phyloP scores from a whole-genome alignment of 2,329 filamentous ascomycete genomes.

The Cladophialophora immunda region DNA sequence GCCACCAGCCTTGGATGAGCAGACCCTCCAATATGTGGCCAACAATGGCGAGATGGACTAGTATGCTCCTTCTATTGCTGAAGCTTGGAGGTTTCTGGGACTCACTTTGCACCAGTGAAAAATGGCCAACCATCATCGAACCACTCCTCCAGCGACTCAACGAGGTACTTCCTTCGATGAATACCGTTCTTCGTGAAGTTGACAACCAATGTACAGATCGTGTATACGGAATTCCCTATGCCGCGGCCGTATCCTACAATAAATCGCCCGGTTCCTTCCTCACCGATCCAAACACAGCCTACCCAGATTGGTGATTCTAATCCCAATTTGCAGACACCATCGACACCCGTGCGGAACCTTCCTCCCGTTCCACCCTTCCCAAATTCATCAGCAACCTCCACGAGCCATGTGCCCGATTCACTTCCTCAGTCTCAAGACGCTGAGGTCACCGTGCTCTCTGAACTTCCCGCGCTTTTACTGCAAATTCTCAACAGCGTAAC shows the following conservation, averaged over 20 bases:
- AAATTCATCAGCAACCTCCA: conserved; percentile 48
- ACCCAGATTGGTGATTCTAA: conserved; percentile 45
- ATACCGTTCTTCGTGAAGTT: conserved; percentile 1
- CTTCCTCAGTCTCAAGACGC: conserved; percentile 53
- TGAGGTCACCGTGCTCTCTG: conserved; percentile 49
- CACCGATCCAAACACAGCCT: conserved; percentile 30
- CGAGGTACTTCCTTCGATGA: conserved; percentile 54
- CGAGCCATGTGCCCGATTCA: conserved; percentile 54
- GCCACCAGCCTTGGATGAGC: conserved; percentile 53
- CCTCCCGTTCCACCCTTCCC: conserved; percentile 51
- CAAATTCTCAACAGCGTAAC: conserved; percentile 69
- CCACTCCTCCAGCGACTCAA: conserved; percentile 74
- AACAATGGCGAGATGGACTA: conserved; percentile 67
- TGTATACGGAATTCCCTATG: conserved; percentile 77
- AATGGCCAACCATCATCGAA: conserved; percentile 74
- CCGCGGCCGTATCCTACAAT: conserved; percentile 61
- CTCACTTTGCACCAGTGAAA: conserved; percentile 62
- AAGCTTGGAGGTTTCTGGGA: neutral
- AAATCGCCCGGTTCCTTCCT: conserved; percentile 50
- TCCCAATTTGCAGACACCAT: conserved; percentile 48
- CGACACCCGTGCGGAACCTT: conserved; percentile 41
- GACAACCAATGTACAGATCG: conserved; percentile 65
- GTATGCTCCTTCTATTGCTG: conserved; percentile 52
- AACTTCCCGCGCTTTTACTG: conserved; percentile 70
- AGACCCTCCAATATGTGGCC: conserved; percentile 64